Base-by-base conservation (phyloP, 1,284 basidiomycete genomes). In the Mycosarcoma maydis region DNA sequence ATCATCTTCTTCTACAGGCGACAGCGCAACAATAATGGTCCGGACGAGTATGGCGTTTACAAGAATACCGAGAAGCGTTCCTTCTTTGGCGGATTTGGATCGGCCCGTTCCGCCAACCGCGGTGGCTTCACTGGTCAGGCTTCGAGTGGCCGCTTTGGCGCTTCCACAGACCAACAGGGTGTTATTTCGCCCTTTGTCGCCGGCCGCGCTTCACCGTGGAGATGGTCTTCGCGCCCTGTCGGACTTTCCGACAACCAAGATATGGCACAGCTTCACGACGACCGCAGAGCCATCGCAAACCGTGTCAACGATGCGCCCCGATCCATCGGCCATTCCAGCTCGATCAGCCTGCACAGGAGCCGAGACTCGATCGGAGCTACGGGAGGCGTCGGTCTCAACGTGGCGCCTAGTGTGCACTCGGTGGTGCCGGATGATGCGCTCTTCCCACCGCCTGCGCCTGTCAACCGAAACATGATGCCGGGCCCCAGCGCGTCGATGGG, bases 351-450 rank as follows among this genome's bases (percentile, higher is more conserved):
- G 38, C 56, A 68, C 19, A 41, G 60, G 20, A 53, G 62, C 11
- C 33, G 47, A 23, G 57, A 67, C n/a, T 70, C 67, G 20, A 29
- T 64, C 22, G 52, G 60, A 16, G 66, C 48, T n/a, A 14, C 23
- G 4, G 39, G 27, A 5, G 42, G 32, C 7, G 48, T 16, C 14
- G 33, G 37, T 11, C 19, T 46, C 17, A 52, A 41, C 30, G 24
- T 36, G 10, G 68, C 57, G 5, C 46, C 49, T 3, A 62, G 57
- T 24, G 62, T 71, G 13, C 65, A 71, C 44, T 61, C 62, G 23
- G 49, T 67, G 6, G 68, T 71, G 22, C 68, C 68, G 6, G 68
- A 71, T 27, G 64, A 67, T 16, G 68, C 68, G 17, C 49, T 71
- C 16, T 71, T 71, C 45, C 68, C 68, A 27, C 68, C 68, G 3